Base-by-base conservation (phyloP, 331 rosid genomes). In the Malus hybrid region DNA sequence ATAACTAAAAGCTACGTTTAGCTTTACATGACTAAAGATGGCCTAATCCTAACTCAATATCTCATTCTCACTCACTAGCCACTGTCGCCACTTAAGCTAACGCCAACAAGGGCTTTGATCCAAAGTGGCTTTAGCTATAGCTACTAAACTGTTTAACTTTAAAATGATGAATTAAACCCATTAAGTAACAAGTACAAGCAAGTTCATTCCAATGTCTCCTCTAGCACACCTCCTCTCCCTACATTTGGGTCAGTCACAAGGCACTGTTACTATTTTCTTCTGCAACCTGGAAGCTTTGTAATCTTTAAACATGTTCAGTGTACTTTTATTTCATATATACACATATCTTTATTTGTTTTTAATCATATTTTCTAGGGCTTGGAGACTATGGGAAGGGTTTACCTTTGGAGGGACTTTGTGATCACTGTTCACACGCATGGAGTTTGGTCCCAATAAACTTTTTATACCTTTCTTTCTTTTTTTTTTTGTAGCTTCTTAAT, bases 381-480 rank as follows among this genome's bases (percentile, higher is more conserved):
- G 79, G 60, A 69, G 57, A 71, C 24, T 24, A 24, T 24, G 24
- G 24, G 24, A 24, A 24, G 24, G 24, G 24, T 24, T 24, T 70
- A 59, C 34, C 65, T 76, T 83, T 80, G 57, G 52, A 50, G 81
- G 76, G 71, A 69, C 70, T 72, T 85, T 81, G 96, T 92, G 93
- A 92, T 84, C 97, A 87, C 87, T 90, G 96, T 90, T 85, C 97
- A 87, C 87, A 84, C 85, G 90, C 90, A 88, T 92, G 96, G 88
- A 46, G 76, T 82, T 87, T 80, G 90, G 96, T 90, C 91, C 93
- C 91, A 80, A 73, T 36, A 77, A 12, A 76, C 56, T 71, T 75
- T 60, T 76, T 46, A 50, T 73, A 56, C 69, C 66, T 67, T 65
- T 67, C 19, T 34, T 10, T 1, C 1, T 29, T 1, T 24, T 70